Percentiles rank a stretch among this genome's conserved stretches.
Evolutionary conservation across 345 rosid species (phyloP).

Genomic region (Lepidium sativum): DNA sequence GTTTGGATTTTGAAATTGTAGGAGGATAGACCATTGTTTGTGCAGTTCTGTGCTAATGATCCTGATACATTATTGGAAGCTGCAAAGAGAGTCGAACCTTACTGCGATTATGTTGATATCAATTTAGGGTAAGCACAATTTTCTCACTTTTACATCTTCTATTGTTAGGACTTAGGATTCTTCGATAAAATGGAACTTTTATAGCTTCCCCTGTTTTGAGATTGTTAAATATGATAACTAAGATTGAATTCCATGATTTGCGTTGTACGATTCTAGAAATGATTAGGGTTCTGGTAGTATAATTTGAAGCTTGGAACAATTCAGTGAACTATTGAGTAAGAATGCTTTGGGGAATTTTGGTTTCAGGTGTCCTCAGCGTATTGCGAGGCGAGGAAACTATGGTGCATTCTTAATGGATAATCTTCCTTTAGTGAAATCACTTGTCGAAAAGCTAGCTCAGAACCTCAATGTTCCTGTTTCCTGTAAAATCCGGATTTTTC

Average conservation of each 20-base stretch:
- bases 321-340: neutral
- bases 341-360: neutral
- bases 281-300: neutral
- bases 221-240: neutral
- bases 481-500: constrained; percentile 82
- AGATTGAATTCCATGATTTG: neutral
- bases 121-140: constrained; percentile 62
- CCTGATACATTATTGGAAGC: constrained; percentile 72
- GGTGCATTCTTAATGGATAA: constrained; percentile 98
- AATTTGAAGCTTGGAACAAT: neutral
- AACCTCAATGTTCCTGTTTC: constrained; percentile 75
- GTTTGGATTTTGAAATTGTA: constrained; percentile 29
- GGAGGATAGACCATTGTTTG: constrained; percentile 95
- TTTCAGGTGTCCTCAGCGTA: constrained; percentile 89
- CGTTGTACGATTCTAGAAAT: neutral
- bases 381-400: constrained; percentile 78
- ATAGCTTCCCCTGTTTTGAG: neutral
- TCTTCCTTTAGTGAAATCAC: constrained; percentile 72
- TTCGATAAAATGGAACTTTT: no score
- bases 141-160: neutral
- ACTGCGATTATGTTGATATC: constrained; percentile 88
- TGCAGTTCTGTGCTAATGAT: constrained; percentile 95
- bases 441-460: constrained; percentile 63
- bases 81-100: constrained; percentile 66
- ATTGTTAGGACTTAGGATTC: neutral